Evolutionary conservation across 2,329 filamentous ascomycete genomes (phyloP).

Genomic region (Fusarium ambrosium): DNA sequence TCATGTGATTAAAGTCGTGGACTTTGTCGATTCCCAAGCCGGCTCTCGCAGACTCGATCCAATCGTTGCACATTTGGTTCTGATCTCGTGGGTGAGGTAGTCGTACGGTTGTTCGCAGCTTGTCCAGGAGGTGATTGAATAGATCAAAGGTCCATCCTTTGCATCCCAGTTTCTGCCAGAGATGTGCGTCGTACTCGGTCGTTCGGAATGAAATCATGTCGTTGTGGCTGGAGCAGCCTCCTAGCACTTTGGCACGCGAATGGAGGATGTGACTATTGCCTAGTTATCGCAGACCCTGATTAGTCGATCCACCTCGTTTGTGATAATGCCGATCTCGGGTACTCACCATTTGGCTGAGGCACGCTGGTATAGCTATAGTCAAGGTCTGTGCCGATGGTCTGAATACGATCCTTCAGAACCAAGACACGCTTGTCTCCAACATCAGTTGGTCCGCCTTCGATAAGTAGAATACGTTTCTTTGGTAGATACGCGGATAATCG

Average conservation of each 20-base stretch:
- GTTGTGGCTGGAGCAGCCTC: constrained; percentile 88
- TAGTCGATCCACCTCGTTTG: background rate
- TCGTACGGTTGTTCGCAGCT: constrained; percentile 63
- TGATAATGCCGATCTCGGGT: background rate
- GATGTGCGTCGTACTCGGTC: constrained; percentile 82
- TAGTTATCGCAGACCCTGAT: constrained; percentile 45
- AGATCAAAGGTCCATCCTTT: constrained; percentile 83
- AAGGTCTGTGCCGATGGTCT: constrained; percentile 80
- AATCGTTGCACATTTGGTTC: background rate
- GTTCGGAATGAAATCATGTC: constrained; percentile 86
- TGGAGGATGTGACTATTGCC: constrained; percentile 87
- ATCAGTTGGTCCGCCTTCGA: constrained; percentile 74
- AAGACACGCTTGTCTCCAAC: constrained; percentile 85
- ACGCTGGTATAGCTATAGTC: constrained; percentile 80
- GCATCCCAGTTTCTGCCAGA: constrained; percentile 81
- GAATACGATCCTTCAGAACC: constrained; percentile 84
- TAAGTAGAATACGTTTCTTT: background rate
- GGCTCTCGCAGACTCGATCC: background rate
- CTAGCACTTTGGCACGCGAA: constrained; percentile 86
- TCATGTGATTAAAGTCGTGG: background rate
- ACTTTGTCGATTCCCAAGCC: background rate
- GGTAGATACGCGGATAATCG: background rate
- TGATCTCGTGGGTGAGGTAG: background rate
- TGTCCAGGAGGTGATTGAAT: constrained; percentile 80
- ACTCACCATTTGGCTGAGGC: constrained; percentile 56